These are phyloP conservation scores for Colletotrichum chrysophilum DNA, from an alignment of 2,329 filamentous ascomycete species.

Conservation along the genomic window DNA sequence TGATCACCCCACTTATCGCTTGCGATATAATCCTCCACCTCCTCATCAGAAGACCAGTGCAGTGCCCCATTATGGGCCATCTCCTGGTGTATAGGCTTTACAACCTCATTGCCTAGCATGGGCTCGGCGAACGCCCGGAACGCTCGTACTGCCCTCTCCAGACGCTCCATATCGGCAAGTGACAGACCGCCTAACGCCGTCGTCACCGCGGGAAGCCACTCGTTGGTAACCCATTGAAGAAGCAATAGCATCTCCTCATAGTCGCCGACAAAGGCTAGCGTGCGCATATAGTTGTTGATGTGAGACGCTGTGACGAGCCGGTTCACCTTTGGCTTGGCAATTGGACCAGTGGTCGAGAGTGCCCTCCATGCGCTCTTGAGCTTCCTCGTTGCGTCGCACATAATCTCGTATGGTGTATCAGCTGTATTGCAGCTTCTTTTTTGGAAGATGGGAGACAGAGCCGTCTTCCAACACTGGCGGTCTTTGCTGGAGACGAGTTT, in stretches of 20 bases:
- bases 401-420: not conserved
- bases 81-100: slow-evolving; percentile 29
- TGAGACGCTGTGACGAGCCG: slow-evolving; percentile 42
- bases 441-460: not conserved
- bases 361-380: slow-evolving; percentile 4
- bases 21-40: slow-evolving; percentile 38
- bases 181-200: slow-evolving; percentile 32
- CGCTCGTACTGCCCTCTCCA: slow-evolving; percentile 44
- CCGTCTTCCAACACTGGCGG: not conserved
- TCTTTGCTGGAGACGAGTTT: not conserved
- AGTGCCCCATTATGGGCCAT: not conserved
- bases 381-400: not conserved
- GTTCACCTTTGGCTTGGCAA: not conserved
- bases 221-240: slow-evolving; percentile 62
- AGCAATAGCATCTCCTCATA: slow-evolving; percentile 61
- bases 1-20: slow-evolving; percentile 7
- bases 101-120: slow-evolving; percentile 39
- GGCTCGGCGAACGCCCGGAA: slow-evolving; percentile 55
- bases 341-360: not conserved
- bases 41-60: slow-evolving; percentile 44
- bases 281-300: slow-evolving; percentile 62
- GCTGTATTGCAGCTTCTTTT: not conserved
- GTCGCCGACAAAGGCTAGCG: slow-evolving; percentile 66
- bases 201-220: slow-evolving; percentile 44
- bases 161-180: slow-evolving; percentile 27